Conservation (phyloP, 495 filamentous ascomycete genomes). For the Extremus antarcticus region DNA sequence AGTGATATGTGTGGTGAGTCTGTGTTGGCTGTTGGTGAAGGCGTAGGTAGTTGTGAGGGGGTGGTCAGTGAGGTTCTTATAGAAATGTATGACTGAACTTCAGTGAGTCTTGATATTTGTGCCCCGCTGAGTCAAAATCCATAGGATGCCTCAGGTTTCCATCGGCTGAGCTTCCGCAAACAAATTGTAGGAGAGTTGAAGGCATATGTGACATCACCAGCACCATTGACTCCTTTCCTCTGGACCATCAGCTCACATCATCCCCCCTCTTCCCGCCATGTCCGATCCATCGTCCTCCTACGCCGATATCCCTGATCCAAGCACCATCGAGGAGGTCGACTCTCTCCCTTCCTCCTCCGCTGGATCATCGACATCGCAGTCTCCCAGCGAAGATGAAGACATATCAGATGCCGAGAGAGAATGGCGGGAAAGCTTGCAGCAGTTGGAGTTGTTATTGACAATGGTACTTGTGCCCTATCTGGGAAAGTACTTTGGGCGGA, state of each 20-base stretch:
- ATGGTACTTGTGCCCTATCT: constrained; percentile 90
- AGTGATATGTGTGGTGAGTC: neutral
- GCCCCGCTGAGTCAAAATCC: neutral
- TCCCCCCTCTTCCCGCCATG: no score
- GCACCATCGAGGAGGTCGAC: constrained; percentile 47
- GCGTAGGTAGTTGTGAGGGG: neutral
- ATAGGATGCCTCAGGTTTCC: no score
- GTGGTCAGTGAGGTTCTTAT: neutral
- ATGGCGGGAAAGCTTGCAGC: constrained; percentile 87
- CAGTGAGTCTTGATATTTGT: no score
- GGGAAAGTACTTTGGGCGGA: constrained; percentile 86
- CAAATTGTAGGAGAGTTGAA: no score
- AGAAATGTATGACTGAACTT: no score
- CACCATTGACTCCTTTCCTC: neutral
- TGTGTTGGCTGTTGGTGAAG: neutral
- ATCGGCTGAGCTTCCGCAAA: no score
- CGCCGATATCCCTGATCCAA: constrained; percentile 12
- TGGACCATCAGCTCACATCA: neutral
- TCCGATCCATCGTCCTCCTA: constrained; percentile 12
- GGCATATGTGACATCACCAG: neutral
- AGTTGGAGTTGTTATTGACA: constrained; percentile 79
- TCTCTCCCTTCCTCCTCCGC: constrained; percentile 68
- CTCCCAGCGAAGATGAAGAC: constrained; percentile 28
- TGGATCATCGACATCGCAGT: constrained; percentile 42
- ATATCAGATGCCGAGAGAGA: constrained; percentile 63